Evolutionary conservation across 192 early-diverging fungal species (phyloP).

Genomic region (Linderina pennispora): DNA sequence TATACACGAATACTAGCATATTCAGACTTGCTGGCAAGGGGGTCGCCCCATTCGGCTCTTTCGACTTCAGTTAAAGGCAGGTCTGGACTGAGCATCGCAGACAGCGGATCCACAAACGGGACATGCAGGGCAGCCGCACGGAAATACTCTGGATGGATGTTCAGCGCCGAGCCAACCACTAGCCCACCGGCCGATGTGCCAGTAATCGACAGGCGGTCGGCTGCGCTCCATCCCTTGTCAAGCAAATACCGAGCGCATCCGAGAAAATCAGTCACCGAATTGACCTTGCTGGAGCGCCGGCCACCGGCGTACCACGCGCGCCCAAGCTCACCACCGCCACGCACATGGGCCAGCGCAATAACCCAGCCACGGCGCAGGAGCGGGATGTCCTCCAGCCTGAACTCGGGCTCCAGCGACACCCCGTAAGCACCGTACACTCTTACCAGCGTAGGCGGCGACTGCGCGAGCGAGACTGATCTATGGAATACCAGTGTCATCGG

Average conservation of each 20-base stretch:
- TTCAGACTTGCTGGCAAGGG: constrained; percentile 35
- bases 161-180: constrained; percentile 61
- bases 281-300: constrained; percentile 62
- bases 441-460: constrained; percentile 48
- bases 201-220: constrained; percentile 53
- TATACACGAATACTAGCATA: constrained; percentile 57
- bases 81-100: constrained; percentile 73
- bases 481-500: constrained; percentile 63
- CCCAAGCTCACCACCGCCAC: constrained; percentile 77
- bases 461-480: constrained; percentile 18
- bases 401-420: constrained; percentile 65
- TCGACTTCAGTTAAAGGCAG: constrained; percentile 69
- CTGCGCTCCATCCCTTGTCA: constrained; percentile 50
- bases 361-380: constrained; percentile 75
- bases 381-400: constrained; percentile 68
- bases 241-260: constrained; percentile 60
- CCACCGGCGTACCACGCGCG: constrained; percentile 73
- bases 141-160: constrained; percentile 63
- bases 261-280: constrained; percentile 68
- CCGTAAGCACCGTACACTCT: constrained; percentile 83
- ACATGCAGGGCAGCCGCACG: constrained; percentile 69
- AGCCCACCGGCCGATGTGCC: constrained; percentile 78
- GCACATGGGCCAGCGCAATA: constrained; percentile 75
- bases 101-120: constrained; percentile 81
- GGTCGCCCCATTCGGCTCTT: constrained; percentile 74